Evolutionary conservation across 352 stramenopile species (phyloP), one percentile per base, ranked within the genome.

Genomic region (Phytopythium aichiense): DNA sequence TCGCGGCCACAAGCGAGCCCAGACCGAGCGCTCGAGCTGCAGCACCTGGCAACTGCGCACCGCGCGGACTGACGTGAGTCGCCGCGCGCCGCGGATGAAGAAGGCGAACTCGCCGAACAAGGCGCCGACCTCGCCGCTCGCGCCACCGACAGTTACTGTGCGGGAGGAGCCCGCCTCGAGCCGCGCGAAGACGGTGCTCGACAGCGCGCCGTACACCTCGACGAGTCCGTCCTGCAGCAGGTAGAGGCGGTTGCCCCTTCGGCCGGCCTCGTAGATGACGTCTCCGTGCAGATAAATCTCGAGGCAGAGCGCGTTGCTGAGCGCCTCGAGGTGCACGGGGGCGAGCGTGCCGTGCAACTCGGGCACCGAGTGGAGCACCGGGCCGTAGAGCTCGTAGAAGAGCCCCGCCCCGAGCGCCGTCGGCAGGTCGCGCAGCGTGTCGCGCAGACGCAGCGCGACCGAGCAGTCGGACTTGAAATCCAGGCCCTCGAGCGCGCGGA

Each of bases 101-200:
- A 92, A 90, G 6, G 69, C 60, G 35, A 84, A 84, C 50, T 90
- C 79, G 4, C 80, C 82, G 54, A 92, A 90, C 0, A 90, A 53
- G 33, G 61, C 55, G 2, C 76, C 80, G 0, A 87, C 46, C 9
- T 58, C 43, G 2, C 65, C 67, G 2, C 8, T 50, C 0, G 64
- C 48, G 2, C 79, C 56, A 30, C 71, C 58, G 0, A 63, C 67
- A 1, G 33, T 22, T 18, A 5, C 33, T 1, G 33, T 31, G 16
- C n/a, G 31, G 30, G 12, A 20, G 20, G 51, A 45, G 18, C 35
- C 33, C 35, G 61, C 60, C 13, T 61, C 61, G 31, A 76, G 56
- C 18, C 63, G 49, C 3, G 58, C 69, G 42, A 76, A 89, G 3
- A 84, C 71, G 9, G 84, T 64, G 12, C 68, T 63, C 5, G 76